Evolutionary conservation across 129 eudicot genomes (phyloP).

Genomic region (Tagetes patula): DNA sequence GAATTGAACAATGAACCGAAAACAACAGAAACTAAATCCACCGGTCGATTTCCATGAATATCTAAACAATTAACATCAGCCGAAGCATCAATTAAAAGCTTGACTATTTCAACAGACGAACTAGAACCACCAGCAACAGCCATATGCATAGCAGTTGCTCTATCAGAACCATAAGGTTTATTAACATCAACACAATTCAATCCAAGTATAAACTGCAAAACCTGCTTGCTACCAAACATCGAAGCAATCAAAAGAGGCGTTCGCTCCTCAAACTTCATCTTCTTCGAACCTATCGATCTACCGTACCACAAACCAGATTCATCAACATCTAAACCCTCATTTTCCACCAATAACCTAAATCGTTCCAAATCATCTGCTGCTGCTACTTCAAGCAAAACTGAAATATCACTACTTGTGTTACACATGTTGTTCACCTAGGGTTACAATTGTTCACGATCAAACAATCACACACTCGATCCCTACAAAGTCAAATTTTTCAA

Average conservation of each 20-base stretch:
- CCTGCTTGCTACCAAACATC: constrained; percentile 66
- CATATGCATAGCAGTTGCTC: constrained; percentile 74
- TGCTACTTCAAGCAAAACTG: constrained; percentile 60
- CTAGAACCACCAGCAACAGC: constrained; percentile 69
- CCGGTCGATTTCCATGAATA: constrained; percentile 59
- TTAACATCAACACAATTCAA: constrained; percentile 57
- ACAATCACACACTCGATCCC: constrained; percentile 9
- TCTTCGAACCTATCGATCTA: constrained; percentile 57
- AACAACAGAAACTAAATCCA: constrained; percentile 42
- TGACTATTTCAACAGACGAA: constrained; percentile 50
- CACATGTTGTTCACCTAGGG: neutral
- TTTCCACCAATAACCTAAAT: constrained; percentile 53
- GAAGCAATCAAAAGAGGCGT: constrained; percentile 81
- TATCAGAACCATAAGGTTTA: constrained; percentile 67
- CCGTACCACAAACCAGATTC: constrained; percentile 68
- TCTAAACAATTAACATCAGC: constrained; percentile 57
- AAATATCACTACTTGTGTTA: constrained; percentile 24
- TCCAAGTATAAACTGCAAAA: constrained; percentile 52
- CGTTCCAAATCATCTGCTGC: constrained; percentile 61
- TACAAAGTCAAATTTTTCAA: constrained; percentile 9
- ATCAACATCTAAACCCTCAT: constrained; percentile 48
- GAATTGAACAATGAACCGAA: constrained; percentile 32
- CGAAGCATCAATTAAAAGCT: constrained; percentile 58
- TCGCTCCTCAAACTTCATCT: constrained; percentile 70
- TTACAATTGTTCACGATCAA: neutral